A percentile compares a stretch with the other conserved stretches of the same genome.
Conservation (phyloP, 2,329 filamentous ascomycete species). For the Akanthomyces dipterigenus region DNA sequence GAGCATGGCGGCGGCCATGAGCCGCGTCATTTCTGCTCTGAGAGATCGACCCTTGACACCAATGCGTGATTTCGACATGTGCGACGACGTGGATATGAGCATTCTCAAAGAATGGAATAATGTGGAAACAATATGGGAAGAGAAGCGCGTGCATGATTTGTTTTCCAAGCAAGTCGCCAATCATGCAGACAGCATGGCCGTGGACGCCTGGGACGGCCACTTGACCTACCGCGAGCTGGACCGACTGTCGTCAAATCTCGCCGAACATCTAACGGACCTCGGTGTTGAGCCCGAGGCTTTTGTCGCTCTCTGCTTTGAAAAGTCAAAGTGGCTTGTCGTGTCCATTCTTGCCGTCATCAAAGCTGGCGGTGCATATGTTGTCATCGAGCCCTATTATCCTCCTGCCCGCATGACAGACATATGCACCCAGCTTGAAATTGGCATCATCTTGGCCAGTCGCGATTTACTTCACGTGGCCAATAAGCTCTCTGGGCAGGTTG, state of each 20-base stretch:
- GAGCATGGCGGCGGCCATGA: not conserved
- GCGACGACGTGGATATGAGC: not conserved
- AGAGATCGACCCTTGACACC: not conserved
- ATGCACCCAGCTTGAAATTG: not conserved
- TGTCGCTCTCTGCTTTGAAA: conserved; percentile 20
- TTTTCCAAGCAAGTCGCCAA: not conserved
- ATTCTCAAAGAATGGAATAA: not conserved
- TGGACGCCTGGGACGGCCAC: conserved; percentile 37
- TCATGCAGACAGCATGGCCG: conserved; percentile 18
- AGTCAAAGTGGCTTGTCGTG: conserved; percentile 20
- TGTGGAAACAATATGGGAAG: not conserved
- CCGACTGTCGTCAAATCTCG: conserved; percentile 13
- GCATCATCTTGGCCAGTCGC: not conserved
- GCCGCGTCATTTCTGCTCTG: not conserved
- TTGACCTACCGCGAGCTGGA: conserved; percentile 34
- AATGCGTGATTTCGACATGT: not conserved
- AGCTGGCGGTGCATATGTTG: conserved; percentile 17
- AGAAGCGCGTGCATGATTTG: not conserved
- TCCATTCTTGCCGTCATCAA: conserved; percentile 20
- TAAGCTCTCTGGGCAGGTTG: not conserved
- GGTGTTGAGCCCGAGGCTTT: conserved; percentile 22
- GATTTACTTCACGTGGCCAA: not conserved
- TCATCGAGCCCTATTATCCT: not conserved
- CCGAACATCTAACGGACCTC: conserved; percentile 10
- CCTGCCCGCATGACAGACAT: not conserved